Percentiles rank a stretch among this genome's conserved stretches.
phyloP scores from a whole-genome alignment of 2,329 filamentous ascomycete species.

The Cyphellophora europaea region DNA sequence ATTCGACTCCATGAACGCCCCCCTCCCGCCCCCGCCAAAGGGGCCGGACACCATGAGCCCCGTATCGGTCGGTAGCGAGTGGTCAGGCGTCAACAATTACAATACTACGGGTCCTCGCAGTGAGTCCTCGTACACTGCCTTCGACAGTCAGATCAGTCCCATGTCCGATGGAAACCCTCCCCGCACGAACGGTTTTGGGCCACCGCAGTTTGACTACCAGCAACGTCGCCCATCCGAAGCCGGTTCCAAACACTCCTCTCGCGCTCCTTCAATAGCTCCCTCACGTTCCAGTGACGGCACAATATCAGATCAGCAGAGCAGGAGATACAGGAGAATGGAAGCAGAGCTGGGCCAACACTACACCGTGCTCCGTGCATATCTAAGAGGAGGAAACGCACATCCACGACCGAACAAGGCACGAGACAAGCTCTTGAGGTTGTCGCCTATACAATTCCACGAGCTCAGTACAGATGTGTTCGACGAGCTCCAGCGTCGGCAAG shows the following conservation, averaged over 20 bases:
- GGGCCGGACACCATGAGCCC: conserved; percentile 58
- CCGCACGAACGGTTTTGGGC: conserved; percentile 9
- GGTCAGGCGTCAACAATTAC: conserved; percentile 63
- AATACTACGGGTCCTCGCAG: conserved; percentile 31
- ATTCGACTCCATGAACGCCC: too few species aligned
- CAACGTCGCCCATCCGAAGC: conserved; percentile 31
- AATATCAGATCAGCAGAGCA: conserved; percentile 55
- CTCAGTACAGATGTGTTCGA: conserved; percentile 97
- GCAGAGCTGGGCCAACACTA: conserved; percentile 74
- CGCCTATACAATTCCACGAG: conserved; percentile 89
- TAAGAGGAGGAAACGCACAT: conserved; percentile 36
- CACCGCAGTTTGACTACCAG: conserved; percentile 18
- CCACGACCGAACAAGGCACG: conserved; percentile 68
- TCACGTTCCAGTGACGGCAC: conserved; percentile 66
- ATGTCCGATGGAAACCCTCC: conserved; percentile 9
- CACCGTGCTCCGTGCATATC: conserved; percentile 63
- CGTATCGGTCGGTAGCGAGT: conserved; percentile 73
- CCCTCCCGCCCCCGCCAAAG: conserved; percentile 2
- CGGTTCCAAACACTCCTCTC: conserved; percentile 56
- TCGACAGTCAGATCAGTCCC: conserved; percentile 8
- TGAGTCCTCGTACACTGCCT: conserved; percentile 38
- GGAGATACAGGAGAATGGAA: conserved; percentile 52
- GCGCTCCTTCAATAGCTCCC: conserved; percentile 76
- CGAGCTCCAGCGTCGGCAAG: conserved; percentile 79
- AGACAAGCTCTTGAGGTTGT: conserved; percentile 86